Evolutionary conservation across 1,284 basidiomycete species (phyloP).

Genomic region (Athelia sp.): DNA sequence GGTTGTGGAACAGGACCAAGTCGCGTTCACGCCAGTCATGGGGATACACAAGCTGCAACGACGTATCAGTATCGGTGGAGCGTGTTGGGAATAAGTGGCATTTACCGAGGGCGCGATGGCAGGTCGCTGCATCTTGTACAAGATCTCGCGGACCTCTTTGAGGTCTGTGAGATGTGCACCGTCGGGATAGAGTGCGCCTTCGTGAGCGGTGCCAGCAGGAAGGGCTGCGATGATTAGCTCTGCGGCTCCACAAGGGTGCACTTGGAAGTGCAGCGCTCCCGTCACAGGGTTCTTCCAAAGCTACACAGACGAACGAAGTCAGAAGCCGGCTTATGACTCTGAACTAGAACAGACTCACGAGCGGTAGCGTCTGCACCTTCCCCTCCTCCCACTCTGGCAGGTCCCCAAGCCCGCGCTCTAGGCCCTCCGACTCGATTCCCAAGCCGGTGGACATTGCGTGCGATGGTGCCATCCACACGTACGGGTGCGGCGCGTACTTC

Average conservation of each 20-base stretch:
- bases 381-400: conserved; percentile 72
- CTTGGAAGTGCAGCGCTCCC: conserved; percentile 71
- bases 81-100: not conserved
- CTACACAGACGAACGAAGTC: conserved; percentile 26
- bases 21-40: conserved; percentile 67
- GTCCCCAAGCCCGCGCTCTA: conserved; percentile 60
- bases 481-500: conserved; percentile 72
- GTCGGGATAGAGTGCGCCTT: conserved; percentile 67
- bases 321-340: conserved; percentile 1
- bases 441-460: conserved; percentile 70
- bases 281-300: conserved; percentile 86
- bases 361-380: conserved; percentile 66
- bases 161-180: conserved; percentile 70
- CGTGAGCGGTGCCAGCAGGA: conserved; percentile 42
- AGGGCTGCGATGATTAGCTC: conserved; percentile 61
- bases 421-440: conserved; percentile 72
- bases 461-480: conserved; percentile 82
- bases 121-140: conserved; percentile 79
- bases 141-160: conserved; percentile 60
- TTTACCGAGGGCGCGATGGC: conserved; percentile 66
- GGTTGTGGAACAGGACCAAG: conserved; percentile 67
- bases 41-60: conserved; percentile 48
- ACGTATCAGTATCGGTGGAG: not conserved
- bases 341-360: conserved; percentile 22
- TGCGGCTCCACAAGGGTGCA: conserved; percentile 61